A percentile compares a stretch with the other conserved stretches of the same genome.
phyloP scores from a whole-genome alignment of 2,329 filamentous ascomycete species.

The Penicillium sp. region DNA sequence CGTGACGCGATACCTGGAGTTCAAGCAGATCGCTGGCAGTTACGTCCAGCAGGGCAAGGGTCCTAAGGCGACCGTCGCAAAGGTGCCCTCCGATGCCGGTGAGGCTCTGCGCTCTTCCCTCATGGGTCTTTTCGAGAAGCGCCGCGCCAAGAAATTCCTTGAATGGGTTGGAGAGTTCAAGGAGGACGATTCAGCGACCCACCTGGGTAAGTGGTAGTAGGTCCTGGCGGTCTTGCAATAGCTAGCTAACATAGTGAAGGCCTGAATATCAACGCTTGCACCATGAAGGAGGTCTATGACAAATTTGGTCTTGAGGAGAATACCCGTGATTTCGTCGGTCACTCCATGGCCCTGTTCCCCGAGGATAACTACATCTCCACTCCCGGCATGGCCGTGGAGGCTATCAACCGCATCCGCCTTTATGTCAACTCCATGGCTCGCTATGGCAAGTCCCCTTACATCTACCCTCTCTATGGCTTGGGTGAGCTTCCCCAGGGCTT shows the following conservation, averaged over 20 bases:
- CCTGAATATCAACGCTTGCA: constrained; percentile 72
- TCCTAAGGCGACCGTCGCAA: constrained; percentile 86
- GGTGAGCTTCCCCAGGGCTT: constrained; percentile 97
- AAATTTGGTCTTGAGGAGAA: constrained; percentile 89
- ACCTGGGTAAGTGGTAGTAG: constrained; percentile 68
- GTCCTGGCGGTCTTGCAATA: neutral
- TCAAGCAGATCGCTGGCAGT: constrained; percentile 92
- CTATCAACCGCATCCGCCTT: constrained; percentile 86
- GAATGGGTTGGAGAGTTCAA: constrained; percentile 93
- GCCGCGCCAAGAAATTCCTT: constrained; percentile 92
- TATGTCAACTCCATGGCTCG: constrained; percentile 97
- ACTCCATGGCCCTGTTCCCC: constrained; percentile 95
- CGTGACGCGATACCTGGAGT: constrained; percentile 82
- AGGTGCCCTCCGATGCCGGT: constrained; percentile 88
- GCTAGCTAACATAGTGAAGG: constrained; percentile 51
- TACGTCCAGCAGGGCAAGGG: constrained; percentile 87
- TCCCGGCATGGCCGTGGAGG: constrained; percentile 72
- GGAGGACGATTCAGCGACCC: constrained; percentile 73
- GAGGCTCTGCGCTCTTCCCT: constrained; percentile 90
- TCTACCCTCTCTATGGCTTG: constrained; percentile 97
- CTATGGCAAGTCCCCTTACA: constrained; percentile 98
- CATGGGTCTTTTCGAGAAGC: constrained; percentile 98
- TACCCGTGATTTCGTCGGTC: constrained; percentile 94
- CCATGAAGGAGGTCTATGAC: constrained; percentile 98
- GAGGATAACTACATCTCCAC: constrained; percentile 81